Base-by-base conservation (phyloP, 2,329 filamentous ascomycete genomes). In the Aspergillaceae sp. region DNA sequence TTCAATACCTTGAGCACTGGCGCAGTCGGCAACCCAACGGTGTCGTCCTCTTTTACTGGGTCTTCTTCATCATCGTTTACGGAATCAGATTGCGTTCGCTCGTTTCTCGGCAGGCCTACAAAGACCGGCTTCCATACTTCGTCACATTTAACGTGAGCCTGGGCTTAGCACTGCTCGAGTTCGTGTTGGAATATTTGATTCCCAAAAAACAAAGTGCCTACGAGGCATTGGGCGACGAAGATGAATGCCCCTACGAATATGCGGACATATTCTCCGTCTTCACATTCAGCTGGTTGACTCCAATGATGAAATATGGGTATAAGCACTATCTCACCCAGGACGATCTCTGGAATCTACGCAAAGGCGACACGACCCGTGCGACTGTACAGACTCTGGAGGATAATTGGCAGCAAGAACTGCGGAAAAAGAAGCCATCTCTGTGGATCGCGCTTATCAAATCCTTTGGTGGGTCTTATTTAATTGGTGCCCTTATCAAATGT, bases 241-340 rank as follows among this genome's bases (percentile, higher is more conserved):
- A 85, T 54, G 83, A 86, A 66, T 86, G 82, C 50, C 76, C 76
- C 0, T 82, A 87, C 51, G 90, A 97, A 68, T 94, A 95, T 64
- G 90, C 92, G 8, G 89, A 91, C 49, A 76, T 97, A 44, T 98
- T 98, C 70, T 95, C 91, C 3, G 81, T 87, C 43, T 76, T 98
- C 40, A 95, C 91, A 0, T 98, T 98, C 66, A 84, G 86, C 45
- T 98, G 92, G 92, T 96, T 98, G 91, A 97, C 92, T 0, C 90
- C 92, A 0, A 73, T 98, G 79, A 98, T 98, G 92, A 89, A 83
- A 62, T 84, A 84, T 61, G 92, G 92, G 1, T 97, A 98, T 73
- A 87, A 85, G 61, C 81, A 90, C 48, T 98, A 82, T 64, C 74
- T 98, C 51, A 95, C 89, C 1, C 89, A 97, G 64, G 87, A 96